Evolutionary conservation across 1,139 yeast genomes (phyloP), one percentile per base, ranked within the genome.

Genomic region (Protomyces gravidus): DNA sequence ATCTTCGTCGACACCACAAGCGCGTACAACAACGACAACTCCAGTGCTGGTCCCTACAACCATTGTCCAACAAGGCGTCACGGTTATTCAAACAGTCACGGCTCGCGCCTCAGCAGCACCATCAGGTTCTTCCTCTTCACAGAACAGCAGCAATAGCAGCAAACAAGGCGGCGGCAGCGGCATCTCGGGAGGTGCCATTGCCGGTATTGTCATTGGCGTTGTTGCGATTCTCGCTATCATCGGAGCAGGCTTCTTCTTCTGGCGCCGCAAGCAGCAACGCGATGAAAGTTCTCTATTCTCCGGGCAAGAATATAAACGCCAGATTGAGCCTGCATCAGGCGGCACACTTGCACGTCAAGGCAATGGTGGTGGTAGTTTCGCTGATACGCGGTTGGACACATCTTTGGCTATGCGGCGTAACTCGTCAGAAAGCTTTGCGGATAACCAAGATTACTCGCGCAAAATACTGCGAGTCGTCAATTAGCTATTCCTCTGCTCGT

Each of bases 361-460:
- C 42, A 15, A 40, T 32, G 36, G 45, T 19, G 36, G 36, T 17
- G 52, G 60, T 11, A 40, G 42, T n/a, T 36, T 36, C 17, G 84
- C 83, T 61, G 90, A 85, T 70, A 87, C 85, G 50, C 75, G 88
- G 62, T 73, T 83, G 63, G 82, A 83, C 68, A 86, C 88, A 1
- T 76, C 80, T 50, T 81, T 85, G 83, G 76, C 85, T 72, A 82
- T 87, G 70, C 80, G 89, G 63, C 77, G 94, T 64, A 74, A 85
- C 61, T 80, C 85, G 62, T 89, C 85, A 68, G 90, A 89, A 13
- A 80, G 86, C 25, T 76, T 86, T 63, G 90, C 89, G 13, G 94
- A 86, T 69, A 89, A 85, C 65, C 80, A 86, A 11, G 92, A 86
- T 70, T 85, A 85, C 72, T 79, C 85, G 52, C 77, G 89, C 66